A percentile compares a stretch with the other conserved stretches of the same genome.
These are phyloP conservation scores for Colletotrichum neosansevieriae DNA, from an alignment of 2,329 filamentous ascomycete genomes.

Conservation along the genomic window DNA sequence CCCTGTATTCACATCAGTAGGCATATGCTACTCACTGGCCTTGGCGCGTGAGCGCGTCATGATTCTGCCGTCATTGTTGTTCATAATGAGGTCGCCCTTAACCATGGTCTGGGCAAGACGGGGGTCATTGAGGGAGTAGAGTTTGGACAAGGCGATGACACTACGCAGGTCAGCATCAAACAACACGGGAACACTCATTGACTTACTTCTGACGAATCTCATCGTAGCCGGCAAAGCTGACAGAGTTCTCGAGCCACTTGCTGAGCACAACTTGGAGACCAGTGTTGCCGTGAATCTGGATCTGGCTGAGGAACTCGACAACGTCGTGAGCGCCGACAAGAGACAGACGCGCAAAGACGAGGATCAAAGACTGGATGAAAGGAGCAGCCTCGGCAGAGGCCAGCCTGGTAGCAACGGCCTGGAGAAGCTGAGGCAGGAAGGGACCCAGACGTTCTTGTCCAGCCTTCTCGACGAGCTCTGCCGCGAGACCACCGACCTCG, in stretches of 20 bases:
- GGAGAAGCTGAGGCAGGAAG: slow-evolving; percentile 87
- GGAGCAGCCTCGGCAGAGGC: slow-evolving; percentile 85
- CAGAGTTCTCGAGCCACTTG: slow-evolving; percentile 97
- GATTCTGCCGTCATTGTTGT: slow-evolving; percentile 78
- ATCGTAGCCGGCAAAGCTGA: slow-evolving; percentile 98
- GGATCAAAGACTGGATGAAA: slow-evolving; percentile 94
- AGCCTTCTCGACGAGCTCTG: slow-evolving; percentile 94
- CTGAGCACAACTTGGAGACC: slow-evolving; percentile 90
- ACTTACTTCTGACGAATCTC: slow-evolving; percentile 95
- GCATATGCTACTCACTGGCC: slow-evolving; percentile 68
- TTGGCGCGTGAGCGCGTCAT: slow-evolving; percentile 94
- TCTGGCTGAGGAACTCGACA: slow-evolving; percentile 88
- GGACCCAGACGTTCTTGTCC: slow-evolving; percentile 91
- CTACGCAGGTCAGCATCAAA: slow-evolving; percentile 56
- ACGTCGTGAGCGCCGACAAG: slow-evolving; percentile 89
- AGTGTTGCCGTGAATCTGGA: slow-evolving; percentile 82
- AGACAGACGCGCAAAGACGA: slow-evolving; percentile 93
- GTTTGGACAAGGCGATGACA: slow-evolving; percentile 90
- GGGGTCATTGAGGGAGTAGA: slow-evolving; percentile 88
- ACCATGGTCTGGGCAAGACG: slow-evolving; percentile 84
- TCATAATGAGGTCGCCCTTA: slow-evolving; percentile 89
- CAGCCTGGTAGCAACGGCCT: slow-evolving; percentile 87
- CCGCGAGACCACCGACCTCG: slow-evolving; percentile 95
- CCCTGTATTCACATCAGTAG: slow-evolving; percentile 44
- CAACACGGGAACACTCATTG: not conserved